Conservation (phyloP, 129 eudicot genomes). For the Escallonia rubra region DNA sequence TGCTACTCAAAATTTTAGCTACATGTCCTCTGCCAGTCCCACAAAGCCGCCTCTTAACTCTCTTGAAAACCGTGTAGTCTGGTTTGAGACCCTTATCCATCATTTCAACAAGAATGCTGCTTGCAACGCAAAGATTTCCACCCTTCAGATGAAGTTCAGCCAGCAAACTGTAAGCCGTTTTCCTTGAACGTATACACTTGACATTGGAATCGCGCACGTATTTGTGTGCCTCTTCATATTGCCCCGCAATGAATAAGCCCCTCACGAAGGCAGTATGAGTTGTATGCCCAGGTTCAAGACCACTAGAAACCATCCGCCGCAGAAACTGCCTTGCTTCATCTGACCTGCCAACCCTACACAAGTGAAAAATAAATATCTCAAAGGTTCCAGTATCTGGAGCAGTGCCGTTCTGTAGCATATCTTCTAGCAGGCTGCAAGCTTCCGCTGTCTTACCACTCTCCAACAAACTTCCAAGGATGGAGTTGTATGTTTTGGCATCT, state of each 20-base stretch:
- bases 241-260: slow-evolving; percentile 39
- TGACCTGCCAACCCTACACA: slow-evolving; percentile 44
- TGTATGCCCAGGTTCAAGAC: slow-evolving; percentile 37
- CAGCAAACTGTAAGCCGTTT: slow-evolving; percentile 53
- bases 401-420: slow-evolving; percentile 39
- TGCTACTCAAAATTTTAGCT: slow-evolving; percentile 42
- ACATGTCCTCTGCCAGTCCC: slow-evolving; percentile 29
- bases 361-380: slow-evolving; percentile 41
- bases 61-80: slow-evolving; percentile 26
- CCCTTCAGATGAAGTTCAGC: slow-evolving; percentile 45
- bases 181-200: slow-evolving; percentile 20
- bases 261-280: slow-evolving; percentile 56
- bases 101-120: slow-evolving; percentile 55
- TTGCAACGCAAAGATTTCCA: slow-evolving; percentile 49
- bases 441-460: slow-evolving; percentile 38
- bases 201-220: slow-evolving; percentile 34
- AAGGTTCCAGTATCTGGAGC: slow-evolving; percentile 49
- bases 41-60: slow-evolving; percentile 33
- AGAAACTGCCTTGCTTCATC: slow-evolving; percentile 38
- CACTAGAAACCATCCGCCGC: slow-evolving; percentile 31
- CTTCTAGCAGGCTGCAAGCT: slow-evolving; percentile 32
- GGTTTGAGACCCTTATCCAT: slow-evolving; percentile 72
- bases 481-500: slow-evolving; percentile 50
- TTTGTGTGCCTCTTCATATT: slow-evolving; percentile 46
- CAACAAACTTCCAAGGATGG: slow-evolving; percentile 52